These are phyloP conservation scores for Heterobasidion occidentale DNA, from an alignment of 1,284 basidiomycete genomes.

Conservation along the genomic window DNA sequence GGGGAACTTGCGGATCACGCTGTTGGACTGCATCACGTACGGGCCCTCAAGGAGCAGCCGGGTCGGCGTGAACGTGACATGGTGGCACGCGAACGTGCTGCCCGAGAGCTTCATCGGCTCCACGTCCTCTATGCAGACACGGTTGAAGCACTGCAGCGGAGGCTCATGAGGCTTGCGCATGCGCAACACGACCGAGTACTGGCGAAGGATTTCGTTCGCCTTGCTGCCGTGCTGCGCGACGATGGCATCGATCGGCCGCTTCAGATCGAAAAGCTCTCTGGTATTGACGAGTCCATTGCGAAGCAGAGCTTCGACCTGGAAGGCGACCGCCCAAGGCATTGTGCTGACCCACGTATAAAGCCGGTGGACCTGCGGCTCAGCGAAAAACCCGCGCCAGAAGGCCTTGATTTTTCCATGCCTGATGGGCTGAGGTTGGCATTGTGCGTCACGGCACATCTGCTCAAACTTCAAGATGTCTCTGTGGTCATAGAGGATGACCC, in stretches of 20 bases:
- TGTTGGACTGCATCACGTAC: constrained; percentile 52
- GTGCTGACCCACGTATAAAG: constrained; percentile 28
- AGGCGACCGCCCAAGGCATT: constrained; percentile 44
- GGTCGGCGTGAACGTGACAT: constrained; percentile 63
- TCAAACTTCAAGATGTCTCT: constrained; percentile 24
- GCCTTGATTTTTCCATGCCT: constrained; percentile 27
- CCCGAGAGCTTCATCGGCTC: constrained; percentile 9
- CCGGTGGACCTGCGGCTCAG: constrained; percentile 31
- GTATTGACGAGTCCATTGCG: constrained; percentile 47
- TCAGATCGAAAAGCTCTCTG: constrained; percentile 35
- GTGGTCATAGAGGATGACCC: constrained; percentile 35
- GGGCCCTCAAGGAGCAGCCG: constrained; percentile 65
- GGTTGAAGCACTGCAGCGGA: constrained; percentile 34
- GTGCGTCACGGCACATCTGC: constrained; percentile 4
- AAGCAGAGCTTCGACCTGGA: constrained; percentile 57
- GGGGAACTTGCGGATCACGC: constrained; percentile 50
- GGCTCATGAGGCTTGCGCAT: constrained; percentile 22
- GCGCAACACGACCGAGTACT: constrained; percentile 27
- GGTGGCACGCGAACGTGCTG: constrained; percentile 41
- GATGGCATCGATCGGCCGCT: constrained; percentile 29
- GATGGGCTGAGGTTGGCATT: constrained; percentile 9
- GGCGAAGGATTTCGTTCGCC: constrained; percentile 38
- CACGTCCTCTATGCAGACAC: neutral
- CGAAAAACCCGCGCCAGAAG: constrained; percentile 36
- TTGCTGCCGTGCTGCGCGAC: constrained; percentile 17